Evolutionary conservation across 2,329 filamentous ascomycete species (phyloP).

Genomic region (Pseudopithomyces maydicus): DNA sequence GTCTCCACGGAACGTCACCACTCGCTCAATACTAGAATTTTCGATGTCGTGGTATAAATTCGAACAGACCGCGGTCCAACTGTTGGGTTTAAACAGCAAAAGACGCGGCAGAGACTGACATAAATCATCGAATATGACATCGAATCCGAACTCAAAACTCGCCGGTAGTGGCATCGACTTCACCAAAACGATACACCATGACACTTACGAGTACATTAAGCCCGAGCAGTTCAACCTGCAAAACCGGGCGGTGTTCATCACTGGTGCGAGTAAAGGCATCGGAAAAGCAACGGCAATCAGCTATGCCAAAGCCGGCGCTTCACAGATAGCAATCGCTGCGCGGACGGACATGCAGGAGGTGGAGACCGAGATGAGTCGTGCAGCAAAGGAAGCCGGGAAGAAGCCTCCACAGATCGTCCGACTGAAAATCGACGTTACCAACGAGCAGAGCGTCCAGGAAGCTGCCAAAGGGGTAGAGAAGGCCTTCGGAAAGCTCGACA

Average conservation of each 20-base stretch:
- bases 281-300: constrained; percentile 59
- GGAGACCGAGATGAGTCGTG: neutral
- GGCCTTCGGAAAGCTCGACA: neutral
- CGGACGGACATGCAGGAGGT: constrained; percentile 43
- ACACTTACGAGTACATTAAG: neutral
- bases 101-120: too few relatives aligned
- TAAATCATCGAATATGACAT: neutral
- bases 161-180: neutral
- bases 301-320: constrained; percentile 61
- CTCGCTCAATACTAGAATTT: too few relatives aligned
- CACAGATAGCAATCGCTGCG: constrained; percentile 59
- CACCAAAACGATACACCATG: neutral
- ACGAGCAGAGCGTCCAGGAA: neutral
- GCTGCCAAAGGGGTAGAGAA: neutral
- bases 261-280: constrained; percentile 61
- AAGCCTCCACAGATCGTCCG: neutral
- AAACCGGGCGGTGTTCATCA: constrained; percentile 52
- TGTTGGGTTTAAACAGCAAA: too few relatives aligned
- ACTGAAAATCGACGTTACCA: neutral
- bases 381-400: constrained; percentile 1
- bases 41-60: too few relatives aligned
- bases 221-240: neutral
- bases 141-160: neutral
- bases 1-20: too few relatives aligned
- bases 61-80: too few relatives aligned